phyloP scores from a whole-genome alignment of 2,329 filamentous ascomycete species.

The Diaporthe amygdali region DNA sequence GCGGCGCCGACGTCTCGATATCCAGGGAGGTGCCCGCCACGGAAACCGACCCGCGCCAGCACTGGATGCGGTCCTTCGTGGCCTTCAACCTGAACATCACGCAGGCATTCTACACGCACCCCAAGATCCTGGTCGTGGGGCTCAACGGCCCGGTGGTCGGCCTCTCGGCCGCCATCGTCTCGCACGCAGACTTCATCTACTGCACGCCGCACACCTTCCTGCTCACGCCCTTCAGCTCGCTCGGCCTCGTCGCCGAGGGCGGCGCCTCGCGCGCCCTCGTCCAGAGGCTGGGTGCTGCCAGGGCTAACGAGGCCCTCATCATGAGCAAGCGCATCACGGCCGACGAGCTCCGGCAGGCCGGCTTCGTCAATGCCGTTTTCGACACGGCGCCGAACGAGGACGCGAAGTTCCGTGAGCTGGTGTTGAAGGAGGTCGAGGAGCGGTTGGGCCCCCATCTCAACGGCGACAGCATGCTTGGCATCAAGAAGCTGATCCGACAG shows the following conservation, averaged over 20 bases:
- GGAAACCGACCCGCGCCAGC: constrained; percentile 44
- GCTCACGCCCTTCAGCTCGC: constrained; percentile 87
- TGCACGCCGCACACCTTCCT: constrained; percentile 80
- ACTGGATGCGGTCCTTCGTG: constrained; percentile 75
- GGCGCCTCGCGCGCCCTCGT: constrained; percentile 81
- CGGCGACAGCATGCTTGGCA: constrained; percentile 77
- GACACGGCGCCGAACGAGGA: constrained; percentile 61
- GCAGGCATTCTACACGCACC: constrained; percentile 88
- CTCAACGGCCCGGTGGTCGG: constrained; percentile 93
- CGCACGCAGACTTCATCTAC: constrained; percentile 93
- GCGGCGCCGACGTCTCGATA: constrained; percentile 79
- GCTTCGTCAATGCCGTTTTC: constrained; percentile 89
- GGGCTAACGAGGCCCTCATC: constrained; percentile 91
- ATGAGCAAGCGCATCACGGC: constrained; percentile 81
- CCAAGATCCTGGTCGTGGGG: constrained; percentile 89
- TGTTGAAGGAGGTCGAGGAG: constrained; percentile 82
- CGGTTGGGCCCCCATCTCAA: constrained; percentile 80
- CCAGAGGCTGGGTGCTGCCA: constrained; percentile 76
- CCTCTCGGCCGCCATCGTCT: constrained; percentile 81
- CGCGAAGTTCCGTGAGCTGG: constrained; percentile 71
- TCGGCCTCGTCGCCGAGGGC: constrained; percentile 90
- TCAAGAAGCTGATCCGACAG: constrained; percentile 82
- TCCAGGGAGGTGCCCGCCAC: constrained; percentile 47
- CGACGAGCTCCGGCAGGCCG: constrained; percentile 74
- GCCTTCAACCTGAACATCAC: constrained; percentile 89